These are phyloP conservation scores for Synchytrium microbalum DNA, from an alignment of 371 early-diverging fungal species.

Conservation along the genomic window DNA sequence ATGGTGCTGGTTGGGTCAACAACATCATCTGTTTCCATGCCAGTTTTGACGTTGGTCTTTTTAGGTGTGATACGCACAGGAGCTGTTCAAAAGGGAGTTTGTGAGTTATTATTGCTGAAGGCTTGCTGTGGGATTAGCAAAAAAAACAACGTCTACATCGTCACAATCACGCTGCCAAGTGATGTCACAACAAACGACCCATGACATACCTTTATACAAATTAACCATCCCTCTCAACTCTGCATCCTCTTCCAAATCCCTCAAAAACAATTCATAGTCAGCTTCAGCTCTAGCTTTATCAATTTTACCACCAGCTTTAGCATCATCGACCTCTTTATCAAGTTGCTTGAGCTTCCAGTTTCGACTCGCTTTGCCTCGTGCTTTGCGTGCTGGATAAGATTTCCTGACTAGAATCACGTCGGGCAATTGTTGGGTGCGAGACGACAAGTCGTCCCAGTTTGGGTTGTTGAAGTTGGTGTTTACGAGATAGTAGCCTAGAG, in stretches of 20 bases:
- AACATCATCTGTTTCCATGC: conserved; percentile 16
- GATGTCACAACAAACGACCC: not conserved
- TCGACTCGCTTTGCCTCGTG: conserved; percentile 74
- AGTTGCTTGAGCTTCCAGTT: conserved; percentile 88
- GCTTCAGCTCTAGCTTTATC: conserved; percentile 38
- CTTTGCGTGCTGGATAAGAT: conserved; percentile 57
- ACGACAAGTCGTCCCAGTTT: conserved; percentile 40
- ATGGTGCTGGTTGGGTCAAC: not conserved
- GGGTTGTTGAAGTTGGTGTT: conserved; percentile 87
- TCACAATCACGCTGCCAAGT: not conserved
- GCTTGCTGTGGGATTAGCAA: not conserved
- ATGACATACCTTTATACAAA: conserved; percentile 64
- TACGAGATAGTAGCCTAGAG: conserved; percentile 81
- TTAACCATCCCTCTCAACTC: conserved; percentile 89
- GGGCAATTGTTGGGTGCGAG: conserved; percentile 40
- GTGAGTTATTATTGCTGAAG: conserved; percentile 6
- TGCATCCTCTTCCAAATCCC: conserved; percentile 94
- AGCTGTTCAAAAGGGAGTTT: conserved; percentile 1
- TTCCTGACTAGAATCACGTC: conserved; percentile 88
- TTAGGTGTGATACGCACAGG: conserved; percentile 4
- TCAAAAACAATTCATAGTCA: conserved; percentile 83
- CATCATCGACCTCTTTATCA: conserved; percentile 70
- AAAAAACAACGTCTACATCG: conserved; percentile 3
- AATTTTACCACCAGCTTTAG: conserved; percentile 49
- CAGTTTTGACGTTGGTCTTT: not conserved